phyloP scores from a whole-genome alignment of 2,329 filamentous ascomycete species.

The Westerdykella aurantiaca region DNA sequence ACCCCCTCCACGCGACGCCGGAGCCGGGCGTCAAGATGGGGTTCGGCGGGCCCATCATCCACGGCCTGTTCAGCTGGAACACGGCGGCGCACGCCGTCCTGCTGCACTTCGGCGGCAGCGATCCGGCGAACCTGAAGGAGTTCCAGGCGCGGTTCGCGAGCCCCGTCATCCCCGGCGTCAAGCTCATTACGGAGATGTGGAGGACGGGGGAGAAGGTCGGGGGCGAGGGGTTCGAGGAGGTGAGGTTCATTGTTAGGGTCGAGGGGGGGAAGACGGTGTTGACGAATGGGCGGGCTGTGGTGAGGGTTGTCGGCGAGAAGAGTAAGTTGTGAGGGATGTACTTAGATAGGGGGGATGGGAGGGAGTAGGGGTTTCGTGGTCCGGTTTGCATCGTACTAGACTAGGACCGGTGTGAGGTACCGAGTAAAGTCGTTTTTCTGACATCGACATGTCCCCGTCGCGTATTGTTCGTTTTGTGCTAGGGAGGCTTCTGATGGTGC shows the following conservation, averaged over 20 bases:
- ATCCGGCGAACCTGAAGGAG: slow-evolving; percentile 76
- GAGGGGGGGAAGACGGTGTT: slow-evolving; percentile 77
- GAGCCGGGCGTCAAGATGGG: slow-evolving; percentile 85
- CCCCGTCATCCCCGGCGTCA: slow-evolving; percentile 78
- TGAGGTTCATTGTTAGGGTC: slow-evolving; percentile 73
- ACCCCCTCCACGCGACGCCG: slow-evolving; percentile 82
- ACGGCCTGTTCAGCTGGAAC: slow-evolving; percentile 87
- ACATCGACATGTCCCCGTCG: too few species aligned
- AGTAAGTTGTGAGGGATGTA: slow-evolving; percentile 31
- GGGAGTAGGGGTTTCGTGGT: too few species aligned
- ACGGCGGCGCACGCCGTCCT: slow-evolving; percentile 67
- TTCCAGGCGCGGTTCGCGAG: slow-evolving; percentile 85
- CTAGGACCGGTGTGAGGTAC: too few species aligned
- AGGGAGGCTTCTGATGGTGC: too few species aligned
- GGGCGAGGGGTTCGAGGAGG: slow-evolving; percentile 65
- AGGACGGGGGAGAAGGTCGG: slow-evolving; percentile 61
- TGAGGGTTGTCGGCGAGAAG: slow-evolving; percentile 55
- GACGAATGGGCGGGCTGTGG: slow-evolving; percentile 76
- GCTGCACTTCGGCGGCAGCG: slow-evolving; percentile 64
- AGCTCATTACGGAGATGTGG: slow-evolving; percentile 77
- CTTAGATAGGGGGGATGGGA: slow-evolving; percentile 8
- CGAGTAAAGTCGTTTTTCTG: too few species aligned
- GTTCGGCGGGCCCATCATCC: slow-evolving; percentile 82
- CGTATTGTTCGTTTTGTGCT: too few species aligned
- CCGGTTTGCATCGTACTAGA: too few species aligned